Base-by-base conservation (phyloP, 2,329 filamentous ascomycete genomes). In the Apiospora arundinis region DNA sequence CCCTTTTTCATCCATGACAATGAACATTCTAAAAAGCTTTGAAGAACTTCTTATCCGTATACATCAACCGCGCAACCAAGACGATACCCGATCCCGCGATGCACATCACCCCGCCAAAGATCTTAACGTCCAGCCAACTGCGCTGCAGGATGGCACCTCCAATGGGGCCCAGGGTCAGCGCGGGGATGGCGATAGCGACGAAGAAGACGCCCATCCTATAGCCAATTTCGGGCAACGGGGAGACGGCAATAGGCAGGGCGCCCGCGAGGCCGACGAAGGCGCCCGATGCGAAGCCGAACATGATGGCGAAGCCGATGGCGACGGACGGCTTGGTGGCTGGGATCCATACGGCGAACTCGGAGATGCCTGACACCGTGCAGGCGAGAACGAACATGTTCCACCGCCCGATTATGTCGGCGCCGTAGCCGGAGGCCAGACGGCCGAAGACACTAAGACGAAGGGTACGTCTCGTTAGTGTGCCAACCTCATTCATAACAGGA, bases 201-300 rank as follows among this genome's bases (percentile, higher is more conserved):
- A 92, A 92, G 40, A 89, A 85, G 0, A 88, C 86, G 0, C 93
- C 93, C 1, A 87, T 90, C 8, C 92, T 85, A 1, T 91, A 87
- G 18, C 93, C 93, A 45, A 95, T 91, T 8, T 42, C 78, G 93
- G 86, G 23, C 88, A 84, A 46, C 93, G 87, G 66, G 1, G 89
- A 91, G 73, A 95, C 92, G 76, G 94, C 91, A 1, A 91, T 91
- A 25, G 95, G 83, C 16, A 92, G 82, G 0, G 91, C 86, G 0
- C 92, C 90, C 0, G 84, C 81, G n/a, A 93, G 81, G 1, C 87
- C 87, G 67, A 92, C 87, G 75, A 89, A 91, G 2, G 88, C 88
- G 16, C 91, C 92, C 0, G 88, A 90, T 11, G 85, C 84, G 78
- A 93, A 92, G 5, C 91, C 92, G 74, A 90, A 93, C 21, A 88